These are phyloP conservation scores for Hymenochaete sp. DNA, from an alignment of 1,284 basidiomycete genomes.

Conservation along the genomic window DNA sequence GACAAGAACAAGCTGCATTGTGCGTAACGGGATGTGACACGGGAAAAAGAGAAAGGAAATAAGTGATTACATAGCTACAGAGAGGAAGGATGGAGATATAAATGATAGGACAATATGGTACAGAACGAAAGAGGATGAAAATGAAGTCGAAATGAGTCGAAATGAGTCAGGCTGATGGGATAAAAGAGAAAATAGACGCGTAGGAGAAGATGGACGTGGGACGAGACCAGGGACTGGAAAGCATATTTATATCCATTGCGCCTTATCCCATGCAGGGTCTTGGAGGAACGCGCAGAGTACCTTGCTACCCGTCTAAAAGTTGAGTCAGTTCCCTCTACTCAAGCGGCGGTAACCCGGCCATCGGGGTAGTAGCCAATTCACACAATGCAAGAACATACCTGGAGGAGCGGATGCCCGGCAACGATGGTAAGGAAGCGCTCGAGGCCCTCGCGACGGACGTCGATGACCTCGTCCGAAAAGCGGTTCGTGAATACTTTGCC, in stretches of 20 bases:
- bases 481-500: constrained; percentile 96
- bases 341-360: no score
- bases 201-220: neutral
- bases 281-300: constrained; percentile 96
- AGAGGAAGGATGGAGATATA: neutral
- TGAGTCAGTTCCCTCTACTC: neutral
- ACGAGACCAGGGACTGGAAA: neutral
- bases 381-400: constrained; percentile 47
- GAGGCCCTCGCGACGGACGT: constrained; percentile 83
- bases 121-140: neutral
- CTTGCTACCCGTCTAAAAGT: constrained; percentile 83
- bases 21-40: neutral
- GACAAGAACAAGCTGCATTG: neutral
- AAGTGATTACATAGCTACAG: neutral
- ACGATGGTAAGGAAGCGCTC: constrained; percentile 96
- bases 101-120: neutral
- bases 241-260: constrained; percentile 54
- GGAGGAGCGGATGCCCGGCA: constrained; percentile 92
- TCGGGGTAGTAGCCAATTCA: no score
- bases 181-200: neutral
- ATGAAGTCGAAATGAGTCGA: neutral
- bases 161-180: neutral
- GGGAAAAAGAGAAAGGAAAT: neutral
- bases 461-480: constrained; percentile 97
- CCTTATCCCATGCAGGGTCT: constrained; percentile 77